Conservation (phyloP, 495 filamentous ascomycete species). For the Collariella sp. region DNA sequence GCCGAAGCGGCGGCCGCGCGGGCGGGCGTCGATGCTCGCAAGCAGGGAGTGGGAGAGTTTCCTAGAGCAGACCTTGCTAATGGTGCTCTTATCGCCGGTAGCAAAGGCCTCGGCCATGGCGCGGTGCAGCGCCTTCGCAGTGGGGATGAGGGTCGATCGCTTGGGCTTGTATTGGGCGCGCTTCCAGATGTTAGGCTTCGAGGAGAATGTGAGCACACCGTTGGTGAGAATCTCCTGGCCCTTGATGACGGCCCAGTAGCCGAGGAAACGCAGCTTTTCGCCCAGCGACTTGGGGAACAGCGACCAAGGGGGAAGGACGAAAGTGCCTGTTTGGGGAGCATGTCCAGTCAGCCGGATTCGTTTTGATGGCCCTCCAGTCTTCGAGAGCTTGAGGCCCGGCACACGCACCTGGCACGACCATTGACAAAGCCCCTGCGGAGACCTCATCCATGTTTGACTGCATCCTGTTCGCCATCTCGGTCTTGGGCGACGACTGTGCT, state of each 20-base stretch:
- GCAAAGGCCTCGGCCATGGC: conserved; percentile 69
- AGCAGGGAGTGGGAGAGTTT: conserved; percentile 51
- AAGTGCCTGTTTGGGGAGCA: conserved; percentile 16
- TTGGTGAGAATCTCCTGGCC: not conserved
- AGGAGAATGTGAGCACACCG: conserved; percentile 15
- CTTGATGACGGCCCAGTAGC: conserved; percentile 14
- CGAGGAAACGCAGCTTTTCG: conserved; percentile 9
- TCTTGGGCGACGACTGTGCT: not conserved
- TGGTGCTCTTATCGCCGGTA: conserved; percentile 46
- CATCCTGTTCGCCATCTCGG: not conserved
- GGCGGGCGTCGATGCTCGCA: conserved; percentile 48
- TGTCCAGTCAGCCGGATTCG: not conserved
- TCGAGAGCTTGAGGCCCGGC: not conserved
- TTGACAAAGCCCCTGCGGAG: not conserved
- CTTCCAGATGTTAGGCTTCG: conserved; percentile 24
- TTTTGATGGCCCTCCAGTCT: not conserved
- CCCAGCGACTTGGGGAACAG: conserved; percentile 9
- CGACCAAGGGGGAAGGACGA: conserved; percentile 19
- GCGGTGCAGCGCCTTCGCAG: conserved; percentile 52
- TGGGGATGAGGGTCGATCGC: conserved; percentile 34
- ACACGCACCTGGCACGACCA: conserved; percentile 15
- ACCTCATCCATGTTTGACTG: not conserved
- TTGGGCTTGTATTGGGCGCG: conserved; percentile 31
- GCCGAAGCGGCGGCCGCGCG: conserved; percentile 36
- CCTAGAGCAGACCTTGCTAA: conserved; percentile 52